Conservation (phyloP, 768 basidiomycete species). For the Candolleomyces aberdarensis region DNA sequence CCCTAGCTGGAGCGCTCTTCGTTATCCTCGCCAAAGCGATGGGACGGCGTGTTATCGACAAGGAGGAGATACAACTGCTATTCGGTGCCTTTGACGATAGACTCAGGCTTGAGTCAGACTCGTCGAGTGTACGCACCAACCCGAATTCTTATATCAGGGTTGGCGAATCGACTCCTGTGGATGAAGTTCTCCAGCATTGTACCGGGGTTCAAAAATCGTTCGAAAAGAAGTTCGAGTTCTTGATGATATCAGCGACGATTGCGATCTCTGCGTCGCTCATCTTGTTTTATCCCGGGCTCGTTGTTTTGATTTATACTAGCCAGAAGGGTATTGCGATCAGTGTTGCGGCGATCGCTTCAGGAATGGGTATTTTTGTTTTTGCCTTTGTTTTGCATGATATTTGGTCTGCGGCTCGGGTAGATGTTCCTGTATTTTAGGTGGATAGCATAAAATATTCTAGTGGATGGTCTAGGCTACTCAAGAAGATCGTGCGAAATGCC, state of each 20-base stretch:
- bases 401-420: background rate
- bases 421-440: background rate
- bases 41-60: background rate
- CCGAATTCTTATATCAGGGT: background rate
- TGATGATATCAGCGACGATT: background rate
- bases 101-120: background rate
- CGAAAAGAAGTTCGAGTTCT: background rate
- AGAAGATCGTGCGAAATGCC: too few relatives aligned
- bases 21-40: constrained; percentile 4
- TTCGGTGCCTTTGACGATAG: background rate
- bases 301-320: background rate
- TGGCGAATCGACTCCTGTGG: background rate
- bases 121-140: too few relatives aligned
- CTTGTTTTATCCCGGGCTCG: constrained; percentile 3
- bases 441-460: too few relatives aligned
- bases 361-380: background rate
- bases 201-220: background rate
- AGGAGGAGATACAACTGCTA: background rate
- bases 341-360: background rate
- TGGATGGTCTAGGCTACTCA: too few relatives aligned
- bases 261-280: background rate
- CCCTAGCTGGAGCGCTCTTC: constrained; percentile 1
- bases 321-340: constrained; percentile 1
- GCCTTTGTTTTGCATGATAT: background rate
- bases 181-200: background rate